Evolutionary conservation across 2,329 filamentous ascomycete genomes (phyloP).

Genomic region (Penicillium sp.): DNA sequence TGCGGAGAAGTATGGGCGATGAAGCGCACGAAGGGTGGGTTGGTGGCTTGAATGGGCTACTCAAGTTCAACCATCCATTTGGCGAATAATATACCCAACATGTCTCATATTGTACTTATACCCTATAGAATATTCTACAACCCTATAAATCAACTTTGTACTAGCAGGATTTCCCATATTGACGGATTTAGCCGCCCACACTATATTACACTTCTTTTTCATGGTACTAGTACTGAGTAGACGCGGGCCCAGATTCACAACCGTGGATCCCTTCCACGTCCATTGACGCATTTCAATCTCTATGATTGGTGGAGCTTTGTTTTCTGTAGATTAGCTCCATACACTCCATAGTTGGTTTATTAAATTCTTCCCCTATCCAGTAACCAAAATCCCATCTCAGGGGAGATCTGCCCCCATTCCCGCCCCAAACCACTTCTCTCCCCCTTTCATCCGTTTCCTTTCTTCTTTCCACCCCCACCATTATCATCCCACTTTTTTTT

Average conservation of each 20-base stretch:
- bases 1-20: constrained; percentile 59
- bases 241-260: not conserved
- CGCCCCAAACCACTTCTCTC: constrained; percentile 18
- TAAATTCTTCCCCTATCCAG: not conserved
- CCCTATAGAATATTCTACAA: not conserved
- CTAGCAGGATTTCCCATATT: not conserved
- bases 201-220: not conserved
- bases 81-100: constrained; percentile 57
- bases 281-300: not conserved
- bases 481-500: constrained; percentile 12
- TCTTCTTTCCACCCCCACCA: constrained; percentile 10
- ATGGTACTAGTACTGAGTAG: not conserved
- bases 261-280: not conserved
- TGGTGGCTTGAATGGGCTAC: constrained; percentile 82
- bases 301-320: constrained; percentile 22
- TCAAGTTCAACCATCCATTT: constrained; percentile 98
- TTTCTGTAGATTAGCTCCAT: constrained; percentile 23
- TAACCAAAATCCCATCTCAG: not conserved
- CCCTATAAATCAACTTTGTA: too few species aligned
- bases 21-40: constrained; percentile 89
- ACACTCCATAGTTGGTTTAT: not conserved
- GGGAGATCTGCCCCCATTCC: constrained; percentile 6
- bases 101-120: not conserved
- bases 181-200: not conserved
- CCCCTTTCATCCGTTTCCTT: constrained; percentile 9